These are phyloP conservation scores for Fusarium sp. DNA, from an alignment of 2,329 filamentous ascomycete genomes.

Conservation along the genomic window DNA sequence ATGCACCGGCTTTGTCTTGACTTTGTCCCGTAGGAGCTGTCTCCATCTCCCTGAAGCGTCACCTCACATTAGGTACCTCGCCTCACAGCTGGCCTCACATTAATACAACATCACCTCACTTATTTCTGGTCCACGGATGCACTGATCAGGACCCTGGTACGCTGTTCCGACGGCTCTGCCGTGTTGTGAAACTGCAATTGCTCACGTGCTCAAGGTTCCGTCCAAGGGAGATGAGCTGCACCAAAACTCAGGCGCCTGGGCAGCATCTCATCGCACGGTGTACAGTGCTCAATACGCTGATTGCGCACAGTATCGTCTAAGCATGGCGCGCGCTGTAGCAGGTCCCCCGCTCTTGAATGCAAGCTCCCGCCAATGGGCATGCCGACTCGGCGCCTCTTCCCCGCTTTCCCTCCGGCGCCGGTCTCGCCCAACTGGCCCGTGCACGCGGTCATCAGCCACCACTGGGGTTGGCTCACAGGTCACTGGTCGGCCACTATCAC, in stretches of 20 bases:
- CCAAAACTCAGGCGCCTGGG: not conserved
- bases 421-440: slow-evolving; percentile 28
- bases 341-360: slow-evolving; percentile 33
- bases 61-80: slow-evolving; percentile 26
- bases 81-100: slow-evolving; percentile 29
- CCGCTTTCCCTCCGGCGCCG: slow-evolving; percentile 26
- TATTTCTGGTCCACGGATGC: not conserved
- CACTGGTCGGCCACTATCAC: slow-evolving; percentile 38
- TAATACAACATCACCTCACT: slow-evolving; percentile 16
- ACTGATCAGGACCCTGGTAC: not conserved
- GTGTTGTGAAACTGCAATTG: not conserved
- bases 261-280: not conserved
- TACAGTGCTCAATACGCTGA: not conserved
- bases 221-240: slow-evolving; percentile 1
- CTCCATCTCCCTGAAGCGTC: slow-evolving; percentile 16
- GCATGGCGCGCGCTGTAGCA: slow-evolving; percentile 29
- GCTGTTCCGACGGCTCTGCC: not conserved
- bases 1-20: slow-evolving; percentile 38
- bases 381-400: slow-evolving; percentile 23
- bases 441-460: slow-evolving; percentile 28
- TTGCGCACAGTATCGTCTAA: slow-evolving; percentile 10
- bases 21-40: slow-evolving; percentile 22
- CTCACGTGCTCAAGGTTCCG: not conserved
- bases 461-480: slow-evolving; percentile 7
- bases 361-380: slow-evolving; percentile 27